These are phyloP conservation scores for Dipteronia sinensis DNA, from an alignment of 345 rosid genomes.

Conservation along the genomic window DNA sequence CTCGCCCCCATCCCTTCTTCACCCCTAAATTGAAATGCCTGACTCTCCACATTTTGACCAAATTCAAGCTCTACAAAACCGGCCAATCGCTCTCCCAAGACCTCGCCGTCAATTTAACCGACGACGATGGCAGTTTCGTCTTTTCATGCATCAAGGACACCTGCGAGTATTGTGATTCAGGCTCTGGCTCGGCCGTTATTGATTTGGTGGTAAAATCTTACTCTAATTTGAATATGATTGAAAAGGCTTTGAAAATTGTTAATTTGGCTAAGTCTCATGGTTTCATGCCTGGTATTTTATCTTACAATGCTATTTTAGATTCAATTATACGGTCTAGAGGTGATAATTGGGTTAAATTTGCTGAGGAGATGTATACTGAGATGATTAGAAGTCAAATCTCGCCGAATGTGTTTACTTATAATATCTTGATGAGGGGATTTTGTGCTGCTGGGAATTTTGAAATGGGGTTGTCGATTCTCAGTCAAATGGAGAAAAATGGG, in stretches of 20 bases:
- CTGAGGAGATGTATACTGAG: conserved; percentile 56
- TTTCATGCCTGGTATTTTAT: conserved; percentile 89
- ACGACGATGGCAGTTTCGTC: conserved; percentile 53
- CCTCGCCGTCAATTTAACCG: conserved; percentile 44
- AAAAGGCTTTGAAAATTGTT: conserved; percentile 61
- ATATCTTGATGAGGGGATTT: conserved; percentile 81
- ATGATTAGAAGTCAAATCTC: conserved; percentile 62
- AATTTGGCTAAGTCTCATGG: conserved; percentile 63
- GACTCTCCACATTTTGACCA: conserved; percentile 78
- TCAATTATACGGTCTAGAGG: conserved; percentile 59
- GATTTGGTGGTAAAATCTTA: conserved; percentile 86
- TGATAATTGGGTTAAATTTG: conserved; percentile 42
- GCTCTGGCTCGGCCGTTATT: conserved; percentile 84
- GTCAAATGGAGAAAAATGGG: conserved; percentile 63
- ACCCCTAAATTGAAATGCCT: conserved; percentile 66
- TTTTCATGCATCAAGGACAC: conserved; percentile 69
- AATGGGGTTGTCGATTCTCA: conserved; percentile 54
- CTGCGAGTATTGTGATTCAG: conserved; percentile 53
- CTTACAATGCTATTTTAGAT: conserved; percentile 83
- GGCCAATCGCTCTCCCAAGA: conserved; percentile 72
- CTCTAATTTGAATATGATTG: conserved; percentile 56
- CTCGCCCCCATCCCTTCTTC: conserved; percentile 65
- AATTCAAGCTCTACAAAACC: conserved; percentile 76
- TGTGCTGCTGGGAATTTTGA: conserved; percentile 69
- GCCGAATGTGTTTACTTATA: conserved; percentile 83